These are phyloP conservation scores for Juncus effusus DNA, from an alignment of 176 grass and related monocot genomes.

Conservation along the genomic window DNA sequence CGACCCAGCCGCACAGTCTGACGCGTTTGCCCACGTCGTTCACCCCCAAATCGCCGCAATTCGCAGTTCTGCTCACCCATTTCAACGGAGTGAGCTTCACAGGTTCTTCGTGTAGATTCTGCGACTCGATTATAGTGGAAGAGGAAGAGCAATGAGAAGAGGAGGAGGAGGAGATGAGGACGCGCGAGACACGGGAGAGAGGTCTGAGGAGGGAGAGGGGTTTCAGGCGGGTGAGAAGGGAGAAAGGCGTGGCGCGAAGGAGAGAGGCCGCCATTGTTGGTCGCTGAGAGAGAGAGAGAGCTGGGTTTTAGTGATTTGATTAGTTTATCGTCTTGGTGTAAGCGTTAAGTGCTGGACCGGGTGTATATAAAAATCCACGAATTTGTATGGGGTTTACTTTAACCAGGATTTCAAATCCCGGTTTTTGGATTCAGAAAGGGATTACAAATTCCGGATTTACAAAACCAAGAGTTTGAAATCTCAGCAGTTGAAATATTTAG, in stretches of 20 bases:
- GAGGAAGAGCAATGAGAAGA: slow-evolving; percentile 41
- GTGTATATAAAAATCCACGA: too few species aligned
- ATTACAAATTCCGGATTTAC: not conserved
- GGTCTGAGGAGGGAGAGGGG: slow-evolving; percentile 30
- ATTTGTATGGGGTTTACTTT: too few species aligned
- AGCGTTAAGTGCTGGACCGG: not conserved
- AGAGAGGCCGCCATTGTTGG: slow-evolving; percentile 56
- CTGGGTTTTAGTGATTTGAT: not conserved
- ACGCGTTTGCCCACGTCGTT: slow-evolving; percentile 65
- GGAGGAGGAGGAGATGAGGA: slow-evolving; percentile 12
- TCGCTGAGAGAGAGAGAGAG: not conserved
- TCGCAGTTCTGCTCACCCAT: slow-evolving; percentile 55
- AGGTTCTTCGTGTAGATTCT: slow-evolving; percentile 23
- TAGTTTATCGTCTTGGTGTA: slow-evolving; percentile 16
- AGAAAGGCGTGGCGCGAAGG: slow-evolving; percentile 57
- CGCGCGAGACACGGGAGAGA: slow-evolving; percentile 10
- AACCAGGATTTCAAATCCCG: not conserved
- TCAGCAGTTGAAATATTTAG: too few species aligned
- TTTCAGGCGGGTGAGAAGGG: slow-evolving; percentile 49
- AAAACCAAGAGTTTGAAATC: not conserved
- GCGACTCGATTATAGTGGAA: slow-evolving; percentile 29
- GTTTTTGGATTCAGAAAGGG: not conserved
- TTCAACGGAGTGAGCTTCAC: slow-evolving; percentile 41
- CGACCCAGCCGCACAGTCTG: slow-evolving; percentile 89
- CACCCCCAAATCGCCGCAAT: slow-evolving; percentile 58